Evolutionary conservation across 2,329 filamentous ascomycete genomes (phyloP), one percentile per base, ranked within the genome.

Genomic region (Aspergillus pseudoglaucus): DNA sequence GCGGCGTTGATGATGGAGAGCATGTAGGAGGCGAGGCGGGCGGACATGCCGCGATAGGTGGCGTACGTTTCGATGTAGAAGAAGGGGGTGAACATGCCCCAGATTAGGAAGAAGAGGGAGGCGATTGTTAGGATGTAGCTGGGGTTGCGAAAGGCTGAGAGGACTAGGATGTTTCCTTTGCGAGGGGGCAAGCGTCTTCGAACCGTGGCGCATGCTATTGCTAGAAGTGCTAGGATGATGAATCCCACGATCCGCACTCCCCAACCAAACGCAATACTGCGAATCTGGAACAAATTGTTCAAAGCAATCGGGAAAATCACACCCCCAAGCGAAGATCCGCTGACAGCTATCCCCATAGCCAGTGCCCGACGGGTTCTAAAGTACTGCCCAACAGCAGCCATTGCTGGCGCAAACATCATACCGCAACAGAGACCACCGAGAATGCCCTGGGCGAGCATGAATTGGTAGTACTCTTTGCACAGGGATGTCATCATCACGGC

Each of bases 401-500:
- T 61, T 0, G 72, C 67, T 0, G 77, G 74, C 1, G 74, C 62
- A 8, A 66, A 60, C 4, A 77, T 55, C 4, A 77, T 60, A 0
- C 68, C 70, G 54, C 67, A 70, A 7, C 25, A 8, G 1, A 56
- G 17, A 14, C 48, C 50, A 8, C 45, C 14, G 12, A 53, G 17
- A 4, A 55, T 6, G 0, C 48, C 50, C 27, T 59, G 55, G 10
- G 49, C 51, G 4, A 61, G 53, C 6, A 79, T 60, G 53, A 78
- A 73, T 33, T 78, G 76, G 49, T 72, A 79, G 57, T 78, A 78
- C 47, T 76, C 55, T 0, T 68, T 74, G 41, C 69, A 81, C 49
- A 84, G 62, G 6, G 72, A 76, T 0, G 78, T 72, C 80, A 84
- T 82, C 79, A 85, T 84, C 5, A 85, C 58, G 4, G 79, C 78